Evolutionary conservation across 2,329 filamentous ascomycete species (phyloP), one percentile per base, ranked within the genome.

Genomic region (Ambrosiella xylebori): DNA sequence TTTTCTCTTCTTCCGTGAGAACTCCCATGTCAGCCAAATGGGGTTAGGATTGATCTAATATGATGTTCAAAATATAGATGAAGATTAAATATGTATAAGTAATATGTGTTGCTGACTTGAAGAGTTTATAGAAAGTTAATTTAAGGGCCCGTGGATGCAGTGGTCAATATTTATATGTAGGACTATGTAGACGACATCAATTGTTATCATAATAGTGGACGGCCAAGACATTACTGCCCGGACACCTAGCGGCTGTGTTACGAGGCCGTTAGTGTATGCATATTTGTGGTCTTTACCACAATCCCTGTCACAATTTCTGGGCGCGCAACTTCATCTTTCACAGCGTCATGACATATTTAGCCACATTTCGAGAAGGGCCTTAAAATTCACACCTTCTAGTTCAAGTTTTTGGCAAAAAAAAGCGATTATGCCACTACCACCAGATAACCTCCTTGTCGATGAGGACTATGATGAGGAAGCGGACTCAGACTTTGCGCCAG

Each of bases 401-500:
- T 47, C 47, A 19, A 15, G 37, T 51, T 36, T 7, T 12, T n/a
- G 9, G 1, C 8, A 7, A 11, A 17, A 8, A 17, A 35, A 39
- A 41, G 38, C 9, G 17, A 60, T 54, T 17, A 17, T 38, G 45
- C 37, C 35, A 15, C 45, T 51, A 44, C n/a, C 37, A 37, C 27
- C 35, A 44, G 19, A 35, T 35, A 35, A 50, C 39, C 19, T 27
- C 15, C 38, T 54, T 36, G 53, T 47, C n/a, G 52, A 56, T 17
- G 56, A 54, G 2, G 53, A 79, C 60, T 87, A 87, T 64, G 79
- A 75, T 13, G 86, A 84, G 1, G 82, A 83, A 2, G 81, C 87
- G 63, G 85, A 88, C 66, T 85, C 84, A 8, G 84, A 88, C 65
- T 88, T 88, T 61, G 77, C 81, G 27, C 79, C 78, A n/a, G 81